Evolutionary conservation across 1,139 yeast genomes (phyloP), one percentile per base, ranked within the genome.

Genomic region (Yamadazyma epiphylla): DNA sequence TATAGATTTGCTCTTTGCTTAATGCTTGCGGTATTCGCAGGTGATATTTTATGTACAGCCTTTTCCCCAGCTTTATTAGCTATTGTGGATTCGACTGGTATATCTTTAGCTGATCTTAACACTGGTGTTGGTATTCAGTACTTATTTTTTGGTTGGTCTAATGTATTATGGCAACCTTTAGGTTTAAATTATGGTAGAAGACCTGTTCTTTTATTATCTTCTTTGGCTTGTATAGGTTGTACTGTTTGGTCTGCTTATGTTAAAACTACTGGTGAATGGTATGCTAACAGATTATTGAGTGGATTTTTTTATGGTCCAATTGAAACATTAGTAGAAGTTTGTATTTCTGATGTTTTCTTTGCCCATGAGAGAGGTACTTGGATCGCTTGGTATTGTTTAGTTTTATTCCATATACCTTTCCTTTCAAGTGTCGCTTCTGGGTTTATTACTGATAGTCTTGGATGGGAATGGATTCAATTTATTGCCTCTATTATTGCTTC

Each of bases 291-390:
- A 36, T 52, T 66, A 31, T 41, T 70, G n/a, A 63, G 60, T 26
- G 80, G 80, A 1, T 51, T 73, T 21, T 61, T 69, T 26, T 71
- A 66, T 23, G 69, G 79, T 13, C 77, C 80, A 5, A 68, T 74
- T 38, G 82, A 76, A 42, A 67, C 80, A 0, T 50, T 75, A 24
- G 72, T 75, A 21, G 80, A 74, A 46, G 64, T 74, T 17, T 49
- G 74, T 2, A 63, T 71, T 29, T 54, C 73, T 6, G 78, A 73
- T 41, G 45, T 72, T 33, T 72, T 64, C 45, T 72, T 70, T 42
- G 74, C 68, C 41, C 77, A 73, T 42, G 72, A 71, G 45, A 55
- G 77, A 42, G 75, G 74, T 9, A 59, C 65, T 11, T 67, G 62
- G 44, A 60, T 70, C 25, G 46, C 55, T 3, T 49, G 68, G 31